Evolutionary conservation across 2,329 filamentous ascomycete species (phyloP), one percentile per base, ranked within the genome.

Genomic region (Huntiella savannae): DNA sequence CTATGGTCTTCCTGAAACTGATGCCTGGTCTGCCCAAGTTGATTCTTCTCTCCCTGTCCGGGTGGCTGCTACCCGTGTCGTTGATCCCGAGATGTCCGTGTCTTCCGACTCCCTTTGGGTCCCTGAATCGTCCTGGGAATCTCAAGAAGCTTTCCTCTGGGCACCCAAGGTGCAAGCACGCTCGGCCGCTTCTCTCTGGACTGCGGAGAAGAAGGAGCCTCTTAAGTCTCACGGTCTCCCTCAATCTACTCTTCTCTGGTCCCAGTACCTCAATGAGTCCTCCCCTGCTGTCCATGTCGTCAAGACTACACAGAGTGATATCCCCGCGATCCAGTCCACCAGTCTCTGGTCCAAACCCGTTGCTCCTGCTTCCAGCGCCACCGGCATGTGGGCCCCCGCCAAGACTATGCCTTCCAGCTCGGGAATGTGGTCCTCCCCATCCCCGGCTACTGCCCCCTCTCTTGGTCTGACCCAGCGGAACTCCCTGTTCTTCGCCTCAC

Each of bases 111-210:
- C 42, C 40, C 41, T 48, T 3, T 48, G 46, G 46, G 35, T 13
- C 15, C 28, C 28, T 17, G 28, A 36, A n/a, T 19, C 38, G 22
- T 4, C 48, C 32, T 40, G 35, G 35, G 43, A 45, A 32, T 22
- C 38, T 12, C 41, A 36, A 58, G 59, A 38, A 53, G 63, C 43
- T 55, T 59, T 17, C 17, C 37, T 47, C 13, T 49, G 49, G 49
- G 41, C 33, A 12, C 43, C 34, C 33, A 43, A 43, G 42, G 40
- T 41, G 11, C 13, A 44, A 22, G 32, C 12, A 11, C 5, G 8
- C 17, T 19, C 40, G 12, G n/a, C 28, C 4, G 33, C 40, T 16
- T 22, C 28, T 13, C 36, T 49, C 16, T 49, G 48, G 48, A 43
- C 48, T 28, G 33, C 22, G 4, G 34, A 40, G 16, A 43, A 40